A percentile compares a stretch with the other conserved stretches of the same genome.
Conservation (phyloP, 768 basidiomycete genomes). For the Panaeolus cyanescens region DNA sequence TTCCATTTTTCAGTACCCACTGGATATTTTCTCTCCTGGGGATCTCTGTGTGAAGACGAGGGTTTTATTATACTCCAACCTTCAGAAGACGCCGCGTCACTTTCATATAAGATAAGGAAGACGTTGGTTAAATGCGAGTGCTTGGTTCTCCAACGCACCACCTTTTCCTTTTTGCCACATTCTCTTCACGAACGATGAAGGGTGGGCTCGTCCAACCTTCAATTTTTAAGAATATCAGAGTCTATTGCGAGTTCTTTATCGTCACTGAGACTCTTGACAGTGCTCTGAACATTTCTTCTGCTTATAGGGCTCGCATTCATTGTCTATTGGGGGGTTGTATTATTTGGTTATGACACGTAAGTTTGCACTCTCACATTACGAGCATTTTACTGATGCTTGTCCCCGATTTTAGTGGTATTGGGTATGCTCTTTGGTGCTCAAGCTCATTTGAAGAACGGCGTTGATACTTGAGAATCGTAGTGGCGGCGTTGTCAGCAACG, state of each 20-base stretch:
- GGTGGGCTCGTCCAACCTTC: neutral
- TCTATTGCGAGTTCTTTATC: conserved; percentile 58
- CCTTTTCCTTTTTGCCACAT: neutral
- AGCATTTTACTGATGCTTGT: neutral
- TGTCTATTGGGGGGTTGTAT: conserved; percentile 78
- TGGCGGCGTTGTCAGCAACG: conserved; percentile 52
- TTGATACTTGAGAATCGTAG: no score
- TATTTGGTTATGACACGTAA: conserved; percentile 82
- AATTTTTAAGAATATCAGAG: conserved; percentile 58
- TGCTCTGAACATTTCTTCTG: conserved; percentile 4
- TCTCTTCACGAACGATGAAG: neutral
- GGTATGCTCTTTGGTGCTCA: neutral
- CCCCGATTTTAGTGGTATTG: conserved; percentile 20
- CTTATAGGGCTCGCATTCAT: conserved; percentile 68
- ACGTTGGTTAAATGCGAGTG: neutral
- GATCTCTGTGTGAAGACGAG: neutral
- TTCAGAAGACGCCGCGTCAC: no score
- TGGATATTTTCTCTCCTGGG: no score
- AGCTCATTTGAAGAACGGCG: neutral
- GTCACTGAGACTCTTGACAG: no score
- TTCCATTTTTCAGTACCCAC: neutral
- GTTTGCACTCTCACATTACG: conserved; percentile 20
- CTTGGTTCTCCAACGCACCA: neutral
- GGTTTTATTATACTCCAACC: neutral
- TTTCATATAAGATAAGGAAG: neutral